Percentiles rank a stretch among this genome's conserved stretches.
phyloP scores from a whole-genome alignment of 352 stramenopile genomes.

The Aphanomyces invadans region DNA sequence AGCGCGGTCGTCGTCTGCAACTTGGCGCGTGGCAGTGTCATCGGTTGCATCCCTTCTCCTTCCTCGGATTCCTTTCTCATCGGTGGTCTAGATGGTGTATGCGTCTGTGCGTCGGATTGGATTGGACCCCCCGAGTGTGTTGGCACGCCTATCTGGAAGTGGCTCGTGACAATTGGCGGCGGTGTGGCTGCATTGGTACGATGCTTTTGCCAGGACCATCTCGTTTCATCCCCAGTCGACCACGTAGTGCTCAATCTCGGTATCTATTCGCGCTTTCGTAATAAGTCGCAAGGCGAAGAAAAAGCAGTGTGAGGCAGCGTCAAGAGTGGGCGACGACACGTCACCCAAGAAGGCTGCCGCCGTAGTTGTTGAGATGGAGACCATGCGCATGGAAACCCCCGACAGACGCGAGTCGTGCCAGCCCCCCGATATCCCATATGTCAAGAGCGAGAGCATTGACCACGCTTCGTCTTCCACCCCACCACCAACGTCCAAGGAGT shows the following conservation, averaged over 20 bases:
- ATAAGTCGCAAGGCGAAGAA: not conserved
- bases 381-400: conserved; percentile 8
- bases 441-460: not conserved
- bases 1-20: conserved; percentile 1
- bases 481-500: not conserved
- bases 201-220: not conserved
- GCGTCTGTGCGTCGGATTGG: conserved; percentile 58
- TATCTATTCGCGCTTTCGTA: conserved; percentile 16
- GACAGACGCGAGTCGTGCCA: not conserved
- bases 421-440: not conserved
- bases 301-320: not conserved
- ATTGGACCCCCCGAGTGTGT: conserved; percentile 44
- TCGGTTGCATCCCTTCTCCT: too few species aligned
- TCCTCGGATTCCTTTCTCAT: too few species aligned
- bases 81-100: conserved; percentile 24
- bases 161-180: conserved; percentile 45
- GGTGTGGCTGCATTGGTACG: conserved; percentile 43
- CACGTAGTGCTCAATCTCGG: conserved; percentile 15
- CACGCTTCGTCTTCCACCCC: not conserved
- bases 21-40: not conserved
- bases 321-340: not conserved
- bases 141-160: conserved; percentile 46
- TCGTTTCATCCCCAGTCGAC: not conserved
- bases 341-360: not conserved
- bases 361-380: conserved; percentile 15